Evolutionary conservation across 2,329 filamentous ascomycete genomes (phyloP).

Genomic region (Colletotrichum coccodes): DNA sequence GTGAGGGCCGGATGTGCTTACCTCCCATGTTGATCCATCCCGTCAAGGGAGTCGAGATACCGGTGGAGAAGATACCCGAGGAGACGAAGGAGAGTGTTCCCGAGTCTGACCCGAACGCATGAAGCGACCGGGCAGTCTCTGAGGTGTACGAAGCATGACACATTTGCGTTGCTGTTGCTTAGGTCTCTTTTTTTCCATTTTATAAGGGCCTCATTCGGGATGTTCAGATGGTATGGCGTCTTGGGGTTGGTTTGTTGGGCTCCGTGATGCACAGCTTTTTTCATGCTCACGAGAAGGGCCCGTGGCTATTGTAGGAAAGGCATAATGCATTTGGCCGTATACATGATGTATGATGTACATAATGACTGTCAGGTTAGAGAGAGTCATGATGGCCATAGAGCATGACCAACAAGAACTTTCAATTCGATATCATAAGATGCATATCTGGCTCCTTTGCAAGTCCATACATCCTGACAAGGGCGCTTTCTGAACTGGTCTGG

Average conservation of each 20-base stretch:
- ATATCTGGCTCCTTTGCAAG: background rate
- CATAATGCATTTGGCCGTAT: conserved; percentile 26
- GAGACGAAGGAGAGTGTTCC: conserved; percentile 54
- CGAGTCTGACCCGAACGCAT: conserved; percentile 62
- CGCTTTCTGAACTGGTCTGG: too few species aligned
- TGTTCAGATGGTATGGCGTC: conserved; percentile 30
- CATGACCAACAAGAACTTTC: conserved; percentile 13
- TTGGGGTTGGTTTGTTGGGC: conserved; percentile 31
- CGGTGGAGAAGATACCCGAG: conserved; percentile 66
- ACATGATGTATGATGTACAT: conserved; percentile 33
- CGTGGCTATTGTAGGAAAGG: conserved; percentile 27
- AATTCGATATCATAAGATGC: conserved; percentile 1
- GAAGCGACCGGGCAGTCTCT: conserved; percentile 27
- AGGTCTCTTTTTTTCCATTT: conserved; percentile 1
- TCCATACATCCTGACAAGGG: too few species aligned
- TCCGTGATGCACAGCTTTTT: conserved; percentile 4
- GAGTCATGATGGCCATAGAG: conserved; percentile 24
- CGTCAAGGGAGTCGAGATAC: conserved; percentile 78
- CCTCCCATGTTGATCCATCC: conserved; percentile 92
- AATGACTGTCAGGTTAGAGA: conserved; percentile 31
- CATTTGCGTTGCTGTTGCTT: conserved; percentile 15
- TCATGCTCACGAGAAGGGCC: conserved; percentile 6
- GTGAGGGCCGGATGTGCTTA: conserved; percentile 89
- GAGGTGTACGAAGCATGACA: conserved; percentile 18
- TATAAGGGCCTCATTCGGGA: conserved; percentile 16